Percentiles rank a stretch among this genome's conserved stretches.
Conservation (phyloP, 192 early-diverging fungal species). For the Oehlia diaphana region DNA sequence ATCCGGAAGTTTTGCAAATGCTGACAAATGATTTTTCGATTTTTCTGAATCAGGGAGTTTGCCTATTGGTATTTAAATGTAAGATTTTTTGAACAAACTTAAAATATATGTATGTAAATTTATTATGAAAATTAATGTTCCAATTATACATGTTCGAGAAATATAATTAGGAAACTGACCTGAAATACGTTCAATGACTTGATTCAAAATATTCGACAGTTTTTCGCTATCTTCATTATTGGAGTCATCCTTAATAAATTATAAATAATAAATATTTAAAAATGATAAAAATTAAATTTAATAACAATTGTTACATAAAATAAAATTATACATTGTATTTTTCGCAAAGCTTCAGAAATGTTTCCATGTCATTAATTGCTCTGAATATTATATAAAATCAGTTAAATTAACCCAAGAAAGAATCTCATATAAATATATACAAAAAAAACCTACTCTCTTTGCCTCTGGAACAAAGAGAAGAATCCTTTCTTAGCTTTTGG, state of each 20-base stretch:
- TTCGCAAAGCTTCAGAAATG: slow-evolving; percentile 65
- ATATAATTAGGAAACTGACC: slow-evolving; percentile 33
- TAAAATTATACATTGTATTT: slow-evolving; percentile 51
- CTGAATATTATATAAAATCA: slow-evolving; percentile 31
- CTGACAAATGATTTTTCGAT: slow-evolving; percentile 59
- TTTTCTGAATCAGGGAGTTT: slow-evolving; percentile 68
- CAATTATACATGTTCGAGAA: neutral
- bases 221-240: slow-evolving; percentile 43
- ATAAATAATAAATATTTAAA: neutral
- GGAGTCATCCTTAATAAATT: slow-evolving; percentile 37
- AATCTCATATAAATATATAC: slow-evolving; percentile 25
- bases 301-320: neutral
- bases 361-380: slow-evolving; percentile 56
- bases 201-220: slow-evolving; percentile 50
- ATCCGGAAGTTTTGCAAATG: slow-evolving; percentile 72
- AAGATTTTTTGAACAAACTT: too few relatives aligned
- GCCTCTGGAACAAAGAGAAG: slow-evolving; percentile 69
- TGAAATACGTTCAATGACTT: slow-evolving; percentile 55
- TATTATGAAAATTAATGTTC: neutral
- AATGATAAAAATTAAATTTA: neutral
- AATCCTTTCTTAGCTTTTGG: slow-evolving; percentile 74
- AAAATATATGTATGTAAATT: neutral
- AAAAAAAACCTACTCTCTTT: slow-evolving; percentile 52
- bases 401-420: neutral
- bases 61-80: slow-evolving; percentile 29